Base-by-base conservation (phyloP, 345 rosid genomes). In the Mangifera indica region DNA sequence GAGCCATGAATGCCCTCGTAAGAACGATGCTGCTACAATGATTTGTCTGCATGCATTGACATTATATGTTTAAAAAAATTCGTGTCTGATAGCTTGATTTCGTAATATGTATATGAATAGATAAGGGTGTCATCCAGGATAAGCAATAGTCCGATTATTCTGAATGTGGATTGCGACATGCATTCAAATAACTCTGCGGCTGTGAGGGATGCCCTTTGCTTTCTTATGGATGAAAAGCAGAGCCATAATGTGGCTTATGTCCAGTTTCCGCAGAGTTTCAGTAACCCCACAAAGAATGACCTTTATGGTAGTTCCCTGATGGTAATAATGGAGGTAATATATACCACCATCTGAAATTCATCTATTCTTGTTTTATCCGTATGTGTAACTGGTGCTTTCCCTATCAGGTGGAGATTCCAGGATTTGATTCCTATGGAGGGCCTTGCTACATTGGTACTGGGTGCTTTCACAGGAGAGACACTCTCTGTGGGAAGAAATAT, bases 1-100 rank as follows among this genome's bases (percentile, higher is more conserved):
- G 87, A 58, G 82, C 88, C 48, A 76, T 85, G 83, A 85, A 85
- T 63, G 81, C 83, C 9, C 72, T 85, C 66, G 86, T 82, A 78
- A 22, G 58, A 29, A 29, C 32, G 32, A 11, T 2, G 9, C 6
- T 8, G 8, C 14, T 17, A 5, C 12, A 9, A 10, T 21, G 13
- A n/a, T 5, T 34, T 8, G 13, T 32, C 21, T 4, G 24, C 67
- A 20, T 63, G 8, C 14, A n/a, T 34, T 32, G 63, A 15, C 42
- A 37, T 37, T 5, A 6, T 37, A 4, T 37, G 7, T 37, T 5
- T 37, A 5, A 37, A 37, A 5, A 37, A 37, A 3, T 37, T 37
- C 40, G 0, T 37, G 7, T 0, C 40, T 37, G 40, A 37, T 37
- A 37, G 42, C 42, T 6, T 37, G 8, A 7, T 37, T 37, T 37